Conservation (phyloP, 805 yeast genomes). For the Myxozyma vanderwaltii region DNA sequence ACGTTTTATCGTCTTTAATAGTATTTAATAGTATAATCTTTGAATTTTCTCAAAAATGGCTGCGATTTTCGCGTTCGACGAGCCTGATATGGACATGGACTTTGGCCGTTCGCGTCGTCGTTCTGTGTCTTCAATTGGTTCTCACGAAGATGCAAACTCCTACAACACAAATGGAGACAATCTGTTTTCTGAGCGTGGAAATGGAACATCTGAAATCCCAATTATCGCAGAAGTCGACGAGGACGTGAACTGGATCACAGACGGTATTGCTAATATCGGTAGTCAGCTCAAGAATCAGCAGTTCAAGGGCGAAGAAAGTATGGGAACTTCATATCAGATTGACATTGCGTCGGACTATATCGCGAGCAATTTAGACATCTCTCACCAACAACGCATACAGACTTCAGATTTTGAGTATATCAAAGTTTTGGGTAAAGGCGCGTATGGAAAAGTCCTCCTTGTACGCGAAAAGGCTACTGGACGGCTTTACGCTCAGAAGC, state of each 20-base stretch:
- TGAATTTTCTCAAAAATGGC: conserved; percentile 26
- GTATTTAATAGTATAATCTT: neutral
- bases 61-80: conserved; percentile 39
- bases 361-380: conserved; percentile 29
- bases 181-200: neutral
- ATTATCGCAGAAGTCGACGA: conserved; percentile 19
- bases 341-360: conserved; percentile 49
- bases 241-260: neutral
- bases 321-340: conserved; percentile 57
- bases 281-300: conserved; percentile 16
- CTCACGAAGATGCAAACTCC: conserved; percentile 23
- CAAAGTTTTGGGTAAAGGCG: conserved; percentile 81
- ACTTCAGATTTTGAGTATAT: conserved; percentile 66
- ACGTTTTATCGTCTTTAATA: neutral
- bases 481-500: conserved; percentile 81
- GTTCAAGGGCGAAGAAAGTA: conserved; percentile 35
- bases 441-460: conserved; percentile 82
- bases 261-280: conserved; percentile 11
- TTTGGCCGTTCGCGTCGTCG: conserved; percentile 12
- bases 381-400: conserved; percentile 2
- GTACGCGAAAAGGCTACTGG: conserved; percentile 68
- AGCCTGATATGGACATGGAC: conserved; percentile 30
- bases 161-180: neutral
- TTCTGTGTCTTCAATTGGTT: conserved; percentile 27
- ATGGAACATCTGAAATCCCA: conserved; percentile 2